Conservation (phyloP, 164 flowering plant genomes). For the Nymphaea colorata region DNA sequence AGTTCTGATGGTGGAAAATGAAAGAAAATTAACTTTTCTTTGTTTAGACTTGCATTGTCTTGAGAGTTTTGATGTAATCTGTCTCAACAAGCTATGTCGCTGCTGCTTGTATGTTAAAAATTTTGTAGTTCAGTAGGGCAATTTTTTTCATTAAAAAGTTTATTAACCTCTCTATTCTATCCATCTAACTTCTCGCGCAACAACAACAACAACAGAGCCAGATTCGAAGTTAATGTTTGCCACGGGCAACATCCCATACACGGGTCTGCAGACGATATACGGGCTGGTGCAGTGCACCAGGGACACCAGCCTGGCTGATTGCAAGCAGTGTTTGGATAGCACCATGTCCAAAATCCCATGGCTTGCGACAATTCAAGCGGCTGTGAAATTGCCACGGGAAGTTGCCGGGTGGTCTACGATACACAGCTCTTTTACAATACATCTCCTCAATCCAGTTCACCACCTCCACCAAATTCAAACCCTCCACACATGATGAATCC, state of each 20-base stretch:
- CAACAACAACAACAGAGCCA: neutral
- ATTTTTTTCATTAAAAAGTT: too few species aligned
- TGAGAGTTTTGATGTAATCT: too few species aligned
- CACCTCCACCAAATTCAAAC: too few species aligned
- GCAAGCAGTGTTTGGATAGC: slow-evolving; percentile 1
- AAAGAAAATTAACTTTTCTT: too few species aligned
- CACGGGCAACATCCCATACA: neutral
- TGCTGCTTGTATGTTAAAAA: too few species aligned
- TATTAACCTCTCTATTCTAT: too few species aligned
- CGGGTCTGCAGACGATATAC: neutral
- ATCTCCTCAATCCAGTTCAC: too few species aligned
- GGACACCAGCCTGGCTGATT: neutral
- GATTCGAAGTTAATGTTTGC: neutral
- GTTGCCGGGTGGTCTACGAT: slow-evolving; percentile 4
- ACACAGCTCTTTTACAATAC: neutral
- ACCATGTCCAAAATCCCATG: neutral
- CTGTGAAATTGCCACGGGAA: neutral
- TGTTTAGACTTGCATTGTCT: too few species aligned
- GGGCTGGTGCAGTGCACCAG: slow-evolving; percentile 4
- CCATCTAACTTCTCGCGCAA: neutral
- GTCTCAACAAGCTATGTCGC: too few species aligned
- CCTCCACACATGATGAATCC: too few species aligned
- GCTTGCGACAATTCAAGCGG: neutral
- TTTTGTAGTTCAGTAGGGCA: too few species aligned
- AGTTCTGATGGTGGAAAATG: too few species aligned